Percentiles rank a stretch among this genome's conserved stretches.
Conservation (phyloP, 495 filamentous ascomycete species). For the Cercophora sp. region DNA sequence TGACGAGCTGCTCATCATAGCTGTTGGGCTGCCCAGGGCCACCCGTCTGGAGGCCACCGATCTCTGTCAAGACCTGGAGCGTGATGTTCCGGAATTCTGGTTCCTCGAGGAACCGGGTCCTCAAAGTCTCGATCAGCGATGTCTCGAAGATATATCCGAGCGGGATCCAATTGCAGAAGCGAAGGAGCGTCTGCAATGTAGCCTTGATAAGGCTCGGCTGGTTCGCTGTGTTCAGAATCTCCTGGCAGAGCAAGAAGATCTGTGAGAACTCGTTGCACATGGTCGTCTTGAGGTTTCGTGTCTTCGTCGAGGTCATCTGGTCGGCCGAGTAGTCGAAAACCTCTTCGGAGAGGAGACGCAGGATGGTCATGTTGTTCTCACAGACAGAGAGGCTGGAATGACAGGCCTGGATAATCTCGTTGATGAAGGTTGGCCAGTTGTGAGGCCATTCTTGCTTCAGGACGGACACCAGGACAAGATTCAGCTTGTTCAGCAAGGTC, state of each 20-base stretch:
- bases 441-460: constrained; percentile 99
- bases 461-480: constrained; percentile 93
- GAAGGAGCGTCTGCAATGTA: constrained; percentile 87
- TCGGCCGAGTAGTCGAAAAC: constrained; percentile 98
- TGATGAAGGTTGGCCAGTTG: constrained; percentile 99
- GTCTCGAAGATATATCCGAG: constrained; percentile 98
- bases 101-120: constrained; percentile 81
- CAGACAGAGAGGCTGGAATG: constrained; percentile 92
- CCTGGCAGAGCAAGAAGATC: constrained; percentile 94
- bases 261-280: constrained; percentile 98
- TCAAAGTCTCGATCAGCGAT: constrained; percentile 87
- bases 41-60: constrained; percentile 81
- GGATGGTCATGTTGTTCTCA: constrained; percentile 99
- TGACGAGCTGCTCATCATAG: constrained; percentile 89
- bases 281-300: constrained; percentile 89
- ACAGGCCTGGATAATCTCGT: constrained; percentile 96
- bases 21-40: constrained; percentile 58
- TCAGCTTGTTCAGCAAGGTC: constrained; percentile 93
- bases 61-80: constrained; percentile 94
- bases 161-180: constrained; percentile 98
- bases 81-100: constrained; percentile 96
- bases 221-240: constrained; percentile 83
- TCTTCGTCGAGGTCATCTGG: constrained; percentile 96
- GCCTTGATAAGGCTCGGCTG: constrained; percentile 88
- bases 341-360: constrained; percentile 92